Percentiles rank a stretch among this genome's conserved stretches.
Conservation (phyloP, 176 grass and related monocot genomes). For the Phragmites australis region DNA sequence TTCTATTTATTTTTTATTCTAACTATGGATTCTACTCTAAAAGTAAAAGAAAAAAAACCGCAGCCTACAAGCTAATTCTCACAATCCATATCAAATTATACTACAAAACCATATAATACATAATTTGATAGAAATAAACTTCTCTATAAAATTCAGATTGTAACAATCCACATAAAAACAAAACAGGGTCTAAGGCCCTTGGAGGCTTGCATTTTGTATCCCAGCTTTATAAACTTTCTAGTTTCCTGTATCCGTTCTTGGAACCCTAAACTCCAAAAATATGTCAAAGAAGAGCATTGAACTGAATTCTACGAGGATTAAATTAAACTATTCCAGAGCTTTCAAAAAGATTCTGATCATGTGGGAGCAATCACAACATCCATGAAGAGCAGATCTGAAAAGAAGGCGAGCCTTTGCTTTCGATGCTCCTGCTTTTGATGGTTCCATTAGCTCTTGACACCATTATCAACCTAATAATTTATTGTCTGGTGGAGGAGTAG, state of each 20-base stretch:
- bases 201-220: not conserved
- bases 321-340: not conserved
- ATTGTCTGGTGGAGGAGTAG: conserved; percentile 15
- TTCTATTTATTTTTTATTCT: too few relatives aligned
- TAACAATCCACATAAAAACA: too few relatives aligned
- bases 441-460: conserved; percentile 18
- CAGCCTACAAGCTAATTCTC: too few relatives aligned
- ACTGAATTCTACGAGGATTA: not conserved
- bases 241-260: not conserved
- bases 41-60: too few relatives aligned
- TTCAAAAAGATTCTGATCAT: conserved; percentile 7
- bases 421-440: conserved; percentile 1
- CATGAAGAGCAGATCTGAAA: conserved; percentile 23
- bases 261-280: not conserved
- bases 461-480: conserved; percentile 32
- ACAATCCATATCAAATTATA: too few relatives aligned
- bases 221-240: not conserved
- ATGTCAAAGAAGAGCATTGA: not conserved
- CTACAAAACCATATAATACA: too few relatives aligned
- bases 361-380: not conserved
- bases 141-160: too few relatives aligned
- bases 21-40: too few relatives aligned
- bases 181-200: conserved; percentile 1
- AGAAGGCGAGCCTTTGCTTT: conserved; percentile 34
- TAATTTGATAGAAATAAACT: too few relatives aligned